These are phyloP conservation scores for Fusarium sp. DNA, from an alignment of 2,329 filamentous ascomycete species.

Conservation along the genomic window DNA sequence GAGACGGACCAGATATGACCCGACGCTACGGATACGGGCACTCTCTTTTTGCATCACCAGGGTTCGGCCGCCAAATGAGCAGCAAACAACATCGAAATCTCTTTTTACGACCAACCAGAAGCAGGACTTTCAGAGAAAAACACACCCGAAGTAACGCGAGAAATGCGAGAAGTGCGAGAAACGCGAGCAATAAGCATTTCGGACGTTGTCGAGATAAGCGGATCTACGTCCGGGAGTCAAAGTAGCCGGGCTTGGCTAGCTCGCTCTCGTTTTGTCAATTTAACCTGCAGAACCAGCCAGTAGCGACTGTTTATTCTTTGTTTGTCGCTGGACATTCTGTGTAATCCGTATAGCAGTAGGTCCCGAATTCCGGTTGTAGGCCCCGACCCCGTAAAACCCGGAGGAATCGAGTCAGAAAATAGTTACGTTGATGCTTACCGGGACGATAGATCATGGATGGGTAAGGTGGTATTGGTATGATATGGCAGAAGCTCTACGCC, in stretches of 20 bases:
- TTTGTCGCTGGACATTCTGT: background rate
- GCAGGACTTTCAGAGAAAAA: background rate
- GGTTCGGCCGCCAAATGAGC: slow-evolving; percentile 38
- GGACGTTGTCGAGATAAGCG: slow-evolving; percentile 7
- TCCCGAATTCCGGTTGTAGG: slow-evolving; percentile 9
- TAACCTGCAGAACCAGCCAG: slow-evolving; percentile 15
- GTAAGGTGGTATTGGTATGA: background rate
- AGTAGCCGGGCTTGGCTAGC: slow-evolving; percentile 25
- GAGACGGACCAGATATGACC: slow-evolving; percentile 25
- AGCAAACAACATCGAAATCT: background rate
- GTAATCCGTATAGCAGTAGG: background rate
- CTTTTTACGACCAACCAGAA: background rate
- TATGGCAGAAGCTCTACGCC: slow-evolving; percentile 6
- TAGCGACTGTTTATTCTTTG: background rate
- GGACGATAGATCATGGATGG: slow-evolving; percentile 7
- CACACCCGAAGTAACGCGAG: slow-evolving; percentile 20
- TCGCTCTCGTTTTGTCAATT: slow-evolving; percentile 8
- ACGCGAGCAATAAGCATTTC: slow-evolving; percentile 21
- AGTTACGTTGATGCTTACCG: background rate
- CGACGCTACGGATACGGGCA: slow-evolving; percentile 1
- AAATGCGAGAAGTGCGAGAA: slow-evolving; percentile 24
- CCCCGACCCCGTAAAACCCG: slow-evolving; percentile 6
- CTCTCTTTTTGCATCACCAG: slow-evolving; percentile 10
- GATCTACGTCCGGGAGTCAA: slow-evolving; percentile 31
- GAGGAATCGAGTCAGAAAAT: slow-evolving; percentile 25